Percentiles rank a stretch among this genome's conserved stretches.
Evolutionary conservation across 2,329 filamentous ascomycete species (phyloP).

Genomic region (Cadophora malorum): DNA sequence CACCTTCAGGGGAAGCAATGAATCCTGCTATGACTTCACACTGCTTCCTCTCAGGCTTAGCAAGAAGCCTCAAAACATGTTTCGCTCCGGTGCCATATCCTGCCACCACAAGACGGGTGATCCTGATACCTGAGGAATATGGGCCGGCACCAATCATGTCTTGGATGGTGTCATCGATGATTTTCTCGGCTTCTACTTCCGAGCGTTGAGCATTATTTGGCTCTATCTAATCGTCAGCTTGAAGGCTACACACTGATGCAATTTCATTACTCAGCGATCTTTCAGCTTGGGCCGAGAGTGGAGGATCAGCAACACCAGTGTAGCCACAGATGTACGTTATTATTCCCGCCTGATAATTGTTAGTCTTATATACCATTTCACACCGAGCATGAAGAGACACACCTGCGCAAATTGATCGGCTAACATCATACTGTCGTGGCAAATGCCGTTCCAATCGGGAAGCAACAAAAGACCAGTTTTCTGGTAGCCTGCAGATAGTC

Average conservation of each 20-base stretch:
- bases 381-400: background rate
- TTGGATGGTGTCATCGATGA: background rate
- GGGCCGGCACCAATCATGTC: background rate
- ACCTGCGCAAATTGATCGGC: slow-evolving; percentile 76
- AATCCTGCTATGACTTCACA: slow-evolving; percentile 14
- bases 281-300: background rate
- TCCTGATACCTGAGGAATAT: background rate
- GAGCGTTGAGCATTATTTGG: background rate
- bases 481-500: background rate
- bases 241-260: background rate
- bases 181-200: background rate
- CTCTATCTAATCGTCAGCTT: background rate
- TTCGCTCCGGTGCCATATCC: background rate
- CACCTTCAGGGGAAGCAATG: slow-evolving; percentile 15
- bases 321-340: background rate
- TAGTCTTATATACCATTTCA: background rate
- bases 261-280: background rate
- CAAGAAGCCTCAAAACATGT: slow-evolving; percentile 3
- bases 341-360: background rate
- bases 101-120: background rate
- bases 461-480: slow-evolving; percentile 14
- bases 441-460: slow-evolving; percentile 14
- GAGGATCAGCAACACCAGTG: background rate
- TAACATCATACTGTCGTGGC: slow-evolving; percentile 21
- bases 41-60: background rate